Percentiles rank a stretch among this genome's conserved stretches.
These are phyloP conservation scores for Nakazawaea molendinolei DNA, from an alignment of 805 yeast species.

Conservation along the genomic window DNA sequence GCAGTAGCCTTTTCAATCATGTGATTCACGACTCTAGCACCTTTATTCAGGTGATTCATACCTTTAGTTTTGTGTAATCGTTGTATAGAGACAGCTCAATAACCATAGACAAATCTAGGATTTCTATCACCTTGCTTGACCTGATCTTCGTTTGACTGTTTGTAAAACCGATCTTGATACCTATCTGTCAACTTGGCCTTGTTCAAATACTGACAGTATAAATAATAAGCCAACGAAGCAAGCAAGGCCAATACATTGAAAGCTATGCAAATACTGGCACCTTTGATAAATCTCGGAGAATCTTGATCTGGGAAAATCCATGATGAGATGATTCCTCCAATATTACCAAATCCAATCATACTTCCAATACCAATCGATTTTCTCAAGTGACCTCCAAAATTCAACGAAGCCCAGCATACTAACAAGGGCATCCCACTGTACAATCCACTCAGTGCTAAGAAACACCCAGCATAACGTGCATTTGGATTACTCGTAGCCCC, in stretches of 20 bases:
- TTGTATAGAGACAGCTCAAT: no score
- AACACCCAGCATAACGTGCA: slow-evolving; percentile 58
- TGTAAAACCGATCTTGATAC: slow-evolving; percentile 25
- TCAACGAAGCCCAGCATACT: slow-evolving; percentile 61
- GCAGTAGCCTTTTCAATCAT: no score
- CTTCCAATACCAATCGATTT: slow-evolving; percentile 42
- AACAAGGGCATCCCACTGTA: slow-evolving; percentile 64
- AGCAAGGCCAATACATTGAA: slow-evolving; percentile 36
- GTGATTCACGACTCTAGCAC: no score
- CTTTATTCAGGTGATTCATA: no score
- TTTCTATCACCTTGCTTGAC: slow-evolving; percentile 29
- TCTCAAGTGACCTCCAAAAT: slow-evolving; percentile 56
- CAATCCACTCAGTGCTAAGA: slow-evolving; percentile 50
- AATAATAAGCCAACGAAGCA: slow-evolving; percentile 25
- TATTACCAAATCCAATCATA: slow-evolving; percentile 67
- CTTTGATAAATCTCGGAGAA: slow-evolving; percentile 54
- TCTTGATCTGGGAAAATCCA: slow-evolving; percentile 47
- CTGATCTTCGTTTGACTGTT: slow-evolving; percentile 22
- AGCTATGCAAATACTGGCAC: slow-evolving; percentile 45
- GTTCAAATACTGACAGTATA: slow-evolving; percentile 25
- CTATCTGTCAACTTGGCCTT: slow-evolving; percentile 27
- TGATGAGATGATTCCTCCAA: slow-evolving; percentile 64
- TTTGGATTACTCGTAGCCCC: slow-evolving; percentile 32
- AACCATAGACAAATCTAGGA: slow-evolving; percentile 7
- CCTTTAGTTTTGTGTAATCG: no score